Conservation (phyloP, 805 yeast genomes). For the Teunomyces pallodes region DNA sequence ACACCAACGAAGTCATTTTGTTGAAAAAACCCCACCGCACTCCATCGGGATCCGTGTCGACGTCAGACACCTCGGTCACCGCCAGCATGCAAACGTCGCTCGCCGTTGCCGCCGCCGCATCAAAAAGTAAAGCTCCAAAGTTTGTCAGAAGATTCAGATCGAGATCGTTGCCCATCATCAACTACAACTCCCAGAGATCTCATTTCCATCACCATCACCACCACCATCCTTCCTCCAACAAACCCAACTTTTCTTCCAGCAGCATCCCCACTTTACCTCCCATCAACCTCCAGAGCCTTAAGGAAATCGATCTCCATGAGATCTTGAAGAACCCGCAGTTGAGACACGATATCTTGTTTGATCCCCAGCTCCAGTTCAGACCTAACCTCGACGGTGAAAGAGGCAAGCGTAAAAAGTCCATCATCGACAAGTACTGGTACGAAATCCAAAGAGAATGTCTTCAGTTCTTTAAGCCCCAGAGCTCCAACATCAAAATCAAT, state of each 20-base stretch:
- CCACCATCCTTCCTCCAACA: constrained; percentile 8
- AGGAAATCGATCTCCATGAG: constrained; percentile 84
- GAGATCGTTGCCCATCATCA: constrained; percentile 42
- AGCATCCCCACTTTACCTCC: constrained; percentile 66
- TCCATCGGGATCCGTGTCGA: neutral
- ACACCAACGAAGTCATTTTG: constrained; percentile 7
- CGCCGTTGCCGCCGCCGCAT: neutral
- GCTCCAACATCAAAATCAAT: constrained; percentile 26
- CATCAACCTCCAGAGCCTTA: constrained; percentile 72
- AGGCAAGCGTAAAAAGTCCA: constrained; percentile 70
- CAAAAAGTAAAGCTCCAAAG: constrained; percentile 27
- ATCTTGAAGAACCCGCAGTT: constrained; percentile 88
- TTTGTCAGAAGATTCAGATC: constrained; percentile 36
- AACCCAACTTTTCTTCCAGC: constrained; percentile 4
- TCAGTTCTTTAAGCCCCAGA: constrained; percentile 28
- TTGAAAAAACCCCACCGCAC: constrained; percentile 6
- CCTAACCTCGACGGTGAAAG: constrained; percentile 91
- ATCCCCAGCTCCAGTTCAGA: constrained; percentile 87
- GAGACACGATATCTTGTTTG: constrained; percentile 89
- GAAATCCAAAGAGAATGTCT: constrained; percentile 69
- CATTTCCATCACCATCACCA: constrained; percentile 15
- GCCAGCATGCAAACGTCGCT: constrained; percentile 1
- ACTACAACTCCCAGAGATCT: constrained; percentile 23
- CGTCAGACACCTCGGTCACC: neutral
- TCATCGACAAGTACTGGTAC: constrained; percentile 82